Evolutionary conservation across 345 rosid species (phyloP).

Genomic region (Nasturtium officinale): DNA sequence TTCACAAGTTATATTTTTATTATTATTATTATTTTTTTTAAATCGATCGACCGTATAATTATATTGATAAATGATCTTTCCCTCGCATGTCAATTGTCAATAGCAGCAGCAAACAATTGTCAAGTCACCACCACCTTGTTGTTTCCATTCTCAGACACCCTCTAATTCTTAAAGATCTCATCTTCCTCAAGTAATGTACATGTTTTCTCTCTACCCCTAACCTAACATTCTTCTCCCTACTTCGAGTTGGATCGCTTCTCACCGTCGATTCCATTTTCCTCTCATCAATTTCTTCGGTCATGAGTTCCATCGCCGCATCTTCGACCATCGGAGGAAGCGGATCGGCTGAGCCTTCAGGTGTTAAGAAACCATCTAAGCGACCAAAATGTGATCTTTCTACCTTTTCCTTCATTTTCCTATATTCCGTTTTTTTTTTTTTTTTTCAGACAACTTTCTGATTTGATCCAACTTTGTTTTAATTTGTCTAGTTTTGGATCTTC

Average conservation of each 20-base stretch:
- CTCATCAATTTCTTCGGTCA: slow-evolving; percentile 11
- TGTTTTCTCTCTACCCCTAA: slow-evolving; percentile 5
- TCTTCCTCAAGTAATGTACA: neutral
- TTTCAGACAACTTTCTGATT: neutral
- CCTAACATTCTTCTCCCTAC: slow-evolving; percentile 10
- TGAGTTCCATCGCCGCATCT: slow-evolving; percentile 58
- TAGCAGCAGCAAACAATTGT: neutral
- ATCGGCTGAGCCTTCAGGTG: slow-evolving; percentile 73
- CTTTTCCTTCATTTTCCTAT: neutral
- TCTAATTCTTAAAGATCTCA: slow-evolving; percentile 14
- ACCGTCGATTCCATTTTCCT: neutral
- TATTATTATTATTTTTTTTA: too few species aligned
- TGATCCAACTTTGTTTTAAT: neutral
- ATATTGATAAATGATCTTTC: neutral
- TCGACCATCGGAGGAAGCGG: slow-evolving; percentile 62
- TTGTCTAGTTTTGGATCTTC: neutral
- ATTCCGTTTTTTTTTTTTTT: neutral
- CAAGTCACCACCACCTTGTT: too few species aligned
- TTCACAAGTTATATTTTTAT: too few species aligned
- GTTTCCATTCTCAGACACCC: slow-evolving; percentile 3
- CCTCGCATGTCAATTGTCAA: neutral
- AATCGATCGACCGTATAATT: too few species aligned
- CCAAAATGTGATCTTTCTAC: slow-evolving; percentile 68
- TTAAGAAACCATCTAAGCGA: slow-evolving; percentile 70
- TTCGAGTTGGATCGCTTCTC: slow-evolving; percentile 6